Evolutionary conservation across 805 yeast genomes (phyloP).

Genomic region (Barnettozyma californica): DNA sequence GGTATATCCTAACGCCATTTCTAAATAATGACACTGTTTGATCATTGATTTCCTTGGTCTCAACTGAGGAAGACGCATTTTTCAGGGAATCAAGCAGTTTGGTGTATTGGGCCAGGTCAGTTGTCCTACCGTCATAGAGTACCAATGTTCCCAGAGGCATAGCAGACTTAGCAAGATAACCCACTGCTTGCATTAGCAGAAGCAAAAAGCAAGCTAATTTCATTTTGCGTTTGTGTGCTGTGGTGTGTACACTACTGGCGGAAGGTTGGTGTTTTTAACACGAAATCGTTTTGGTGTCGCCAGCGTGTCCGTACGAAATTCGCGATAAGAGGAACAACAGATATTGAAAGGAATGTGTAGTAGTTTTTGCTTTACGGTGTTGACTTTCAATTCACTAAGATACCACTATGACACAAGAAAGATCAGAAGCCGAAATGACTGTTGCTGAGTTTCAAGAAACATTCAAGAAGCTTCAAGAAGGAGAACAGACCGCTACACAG

Average conservation of each 20-base stretch:
- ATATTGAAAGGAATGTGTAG: background rate
- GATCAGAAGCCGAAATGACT: background rate
- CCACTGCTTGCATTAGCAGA: conserved; percentile 4
- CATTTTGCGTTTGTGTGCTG: background rate
- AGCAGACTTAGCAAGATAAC: conserved; percentile 11
- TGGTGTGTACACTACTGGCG: background rate
- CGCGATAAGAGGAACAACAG: background rate
- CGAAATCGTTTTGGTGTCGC: background rate
- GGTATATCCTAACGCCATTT: conserved; percentile 42
- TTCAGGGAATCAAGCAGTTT: conserved; percentile 9
- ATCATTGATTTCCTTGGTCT: conserved; percentile 22
- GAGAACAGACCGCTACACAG: conserved; percentile 57
- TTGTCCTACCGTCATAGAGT: conserved; percentile 15
- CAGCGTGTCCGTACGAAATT: background rate
- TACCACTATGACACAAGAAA: conserved; percentile 11
- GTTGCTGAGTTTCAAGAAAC: conserved; percentile 45
- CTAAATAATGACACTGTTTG: conserved; percentile 29
- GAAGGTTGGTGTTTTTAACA: background rate
- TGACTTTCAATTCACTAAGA: background rate
- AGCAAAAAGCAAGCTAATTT: conserved; percentile 1
- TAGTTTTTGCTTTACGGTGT: background rate
- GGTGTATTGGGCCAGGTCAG: conserved; percentile 22
- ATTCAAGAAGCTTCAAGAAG: conserved; percentile 56
- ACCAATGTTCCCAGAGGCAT: conserved; percentile 16
- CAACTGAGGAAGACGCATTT: conserved; percentile 29